Evolutionary conservation across 352 stramenopile species (phyloP), one percentile per base, ranked within the genome.

Genomic region (Phytopythium boreale): DNA sequence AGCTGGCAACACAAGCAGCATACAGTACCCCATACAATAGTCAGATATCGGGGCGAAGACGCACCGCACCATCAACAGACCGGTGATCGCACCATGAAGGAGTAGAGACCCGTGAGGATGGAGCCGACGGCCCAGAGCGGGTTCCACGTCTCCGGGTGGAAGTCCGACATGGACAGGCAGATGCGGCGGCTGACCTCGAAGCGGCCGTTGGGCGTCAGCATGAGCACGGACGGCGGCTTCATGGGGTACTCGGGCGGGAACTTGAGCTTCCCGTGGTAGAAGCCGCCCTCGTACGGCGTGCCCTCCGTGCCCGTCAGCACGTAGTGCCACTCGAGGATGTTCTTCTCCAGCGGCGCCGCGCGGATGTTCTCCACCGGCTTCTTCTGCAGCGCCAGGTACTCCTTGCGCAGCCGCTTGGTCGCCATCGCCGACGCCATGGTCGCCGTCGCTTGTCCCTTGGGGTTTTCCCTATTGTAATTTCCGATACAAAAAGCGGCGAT

Each of bases 241-340:
- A 98, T 92, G 22, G 95, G 95, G 70, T 98, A 98, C 74, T 97
- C 86, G 53, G 88, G 87, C 19, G 93, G 93, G 70, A 98, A 98
- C 56, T 87, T 84, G 56, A 98, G 83, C 59, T 96, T 96, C 26
- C 92, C 93, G 61, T 97, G 85, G 79, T 98, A 99, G 72, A 80
- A 87, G 3, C 93, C 93, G 46, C 91, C 90, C 59, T 95, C 90
- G 67, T 97, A 98, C 22, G 82, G 80, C 60, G 82, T 78, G 46
- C 68, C 82, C 6, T 72, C 57, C 20, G 84, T 93, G 37, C 85
- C 85, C 29, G 71, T 79, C 67, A 98, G 92, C 19, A 98, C 93
- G 72, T 98, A 98, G 72, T 98, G 93, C 92, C 96, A 98, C 79
- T 98, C 93, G 17, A 98, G 80, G 61, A 99, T 98, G 71, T 98